Base-by-base conservation (phyloP, 2,329 filamentous ascomycete genomes). In the Paecilomyces sp. region DNA sequence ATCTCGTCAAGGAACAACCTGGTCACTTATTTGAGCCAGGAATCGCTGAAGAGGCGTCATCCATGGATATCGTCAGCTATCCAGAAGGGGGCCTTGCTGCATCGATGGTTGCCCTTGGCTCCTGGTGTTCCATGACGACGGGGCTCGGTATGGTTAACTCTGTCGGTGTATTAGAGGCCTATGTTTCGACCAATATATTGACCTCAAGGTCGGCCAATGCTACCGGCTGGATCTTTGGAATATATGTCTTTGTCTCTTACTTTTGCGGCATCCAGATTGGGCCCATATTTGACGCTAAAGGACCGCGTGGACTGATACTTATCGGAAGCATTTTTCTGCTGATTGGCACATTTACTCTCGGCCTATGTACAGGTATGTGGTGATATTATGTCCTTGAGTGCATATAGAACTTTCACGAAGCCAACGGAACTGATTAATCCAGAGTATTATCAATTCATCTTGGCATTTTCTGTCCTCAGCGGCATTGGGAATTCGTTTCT, bases 381-480 rank as follows among this genome's bases (percentile, higher is more conserved):
- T n/a, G 25, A 13, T 34, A 34, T 54, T 34, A n/a, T 56, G 7
- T 9, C 50, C 25, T 28, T 28, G 25, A 28, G 25, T 28, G 25
- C 6, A 28, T 6, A 6, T 28, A 28, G 3, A 28, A 28, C 3
- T 6, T 28, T 6, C 3, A 28, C 25, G 1, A 28, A 1, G 25
- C 25, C 6, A 28, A 6, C 25, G 1, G 6, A 12, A 12, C n/a
- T 24, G 41, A 18, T 36, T 12, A n/a, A 61, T 55, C 53, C 51
- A 58, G 68, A 69, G 30, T 79, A 74, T 61, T 80, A 74, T 67
- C 77, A 79, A 33, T 72, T 79, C 63, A 65, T 79, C 9, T 65
- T 79, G 0, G 71, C 71, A 30, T 74, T 72, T 58, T 73, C 72
- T 3, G 61, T 80, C 1, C 63, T 79, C 0, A 74, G 71, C 8